Conservation (phyloP, 78 protist genomes). For the Dictyostelium purpureum region DNA sequence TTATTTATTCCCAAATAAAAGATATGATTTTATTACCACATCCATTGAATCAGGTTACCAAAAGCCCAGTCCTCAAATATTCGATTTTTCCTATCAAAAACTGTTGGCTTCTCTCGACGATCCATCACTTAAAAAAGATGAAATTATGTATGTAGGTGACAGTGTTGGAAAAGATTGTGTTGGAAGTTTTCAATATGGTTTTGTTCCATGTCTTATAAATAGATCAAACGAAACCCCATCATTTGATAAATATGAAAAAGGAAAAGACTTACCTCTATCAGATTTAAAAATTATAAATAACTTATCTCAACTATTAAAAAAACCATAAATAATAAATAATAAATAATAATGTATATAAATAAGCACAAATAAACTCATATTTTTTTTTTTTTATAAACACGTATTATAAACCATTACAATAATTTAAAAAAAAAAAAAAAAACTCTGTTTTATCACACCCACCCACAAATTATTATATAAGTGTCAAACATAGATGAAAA, state of each 20-base stretch:
- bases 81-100: neutral
- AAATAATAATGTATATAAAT: neutral
- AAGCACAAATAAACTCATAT: neutral
- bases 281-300: no score
- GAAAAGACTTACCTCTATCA: neutral
- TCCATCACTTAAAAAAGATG: neutral
- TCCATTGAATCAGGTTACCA: conserved; percentile 23
- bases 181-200: conserved; percentile 11
- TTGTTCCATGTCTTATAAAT: neutral
- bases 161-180: conserved; percentile 7
- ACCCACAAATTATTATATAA: no score
- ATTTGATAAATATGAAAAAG: no score
- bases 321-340: neutral
- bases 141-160: conserved; percentile 43
- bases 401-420: no score
- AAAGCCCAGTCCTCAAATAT: conserved; percentile 16
- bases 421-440: no score
- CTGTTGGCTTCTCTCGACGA: neutral
- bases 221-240: neutral
- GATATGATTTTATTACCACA: conserved; percentile 11
- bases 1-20: neutral
- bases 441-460: no score
- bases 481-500: no score
- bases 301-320: no score
- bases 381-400: neutral